Base-by-base conservation (phyloP, 2,329 filamentous ascomycete genomes). In the Fusarium sp. region DNA sequence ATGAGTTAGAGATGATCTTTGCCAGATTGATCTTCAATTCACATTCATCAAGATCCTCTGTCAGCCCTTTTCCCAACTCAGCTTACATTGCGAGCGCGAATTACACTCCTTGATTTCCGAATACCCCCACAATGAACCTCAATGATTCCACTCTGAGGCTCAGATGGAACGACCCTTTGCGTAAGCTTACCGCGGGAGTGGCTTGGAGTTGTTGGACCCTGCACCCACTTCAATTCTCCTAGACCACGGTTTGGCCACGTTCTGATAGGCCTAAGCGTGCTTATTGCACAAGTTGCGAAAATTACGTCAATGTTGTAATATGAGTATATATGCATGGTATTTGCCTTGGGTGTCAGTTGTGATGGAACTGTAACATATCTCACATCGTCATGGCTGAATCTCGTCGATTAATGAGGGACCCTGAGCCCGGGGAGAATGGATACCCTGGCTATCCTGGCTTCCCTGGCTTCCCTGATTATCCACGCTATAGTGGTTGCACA, bases 391-490 rank as follows among this genome's bases (percentile, higher is more conserved):
- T 48, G 51, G 27, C 51, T 17, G 56, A 59, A 21, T 21, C 50
- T 7, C 42, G 33, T 21, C 8, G 20, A 15, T 18, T 48, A 5
- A 56, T 56, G 50, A 56, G 29, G 4, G 42, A 25, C 6, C 50
- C 36, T 9, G 35, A 57, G 6, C 54, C 39, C 5, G 54, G 23
- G 7, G 31, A 57, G 5, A 17, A 15, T 18, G 37, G 31, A 0
- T 57, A 57, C 6, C 54, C 54, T 11, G 54, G 54, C 0, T 43
- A 57, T 6, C 54, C 54, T 2, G 54, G 54, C 1, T 57, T 57
- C 13, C 54, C 54, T 6, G 54, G 54, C 3, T 55, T 58, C 3
- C 49, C 49, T 8, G 55, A 58, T 10, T 58, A 46, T 5, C 53
- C 54, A 0, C 48, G 48, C 3, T 58, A 39, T 11, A 54, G 39